phyloP scores from a whole-genome alignment of 2,329 filamentous ascomycete genomes.

The Bipolaris cookei region DNA sequence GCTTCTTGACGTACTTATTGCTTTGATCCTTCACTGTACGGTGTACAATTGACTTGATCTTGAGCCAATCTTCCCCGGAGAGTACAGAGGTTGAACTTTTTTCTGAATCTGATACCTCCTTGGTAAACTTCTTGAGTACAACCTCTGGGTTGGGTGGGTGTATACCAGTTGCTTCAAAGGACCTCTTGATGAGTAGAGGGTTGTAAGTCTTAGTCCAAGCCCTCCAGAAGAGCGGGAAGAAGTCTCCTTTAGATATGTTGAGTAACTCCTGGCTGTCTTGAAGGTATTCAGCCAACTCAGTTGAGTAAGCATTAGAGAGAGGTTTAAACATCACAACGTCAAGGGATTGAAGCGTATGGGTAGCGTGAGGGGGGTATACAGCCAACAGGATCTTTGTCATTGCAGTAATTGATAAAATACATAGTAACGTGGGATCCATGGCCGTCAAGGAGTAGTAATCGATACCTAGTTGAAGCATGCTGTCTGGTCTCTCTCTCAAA shows the following conservation, averaged over 20 bases:
- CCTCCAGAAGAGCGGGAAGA: no score
- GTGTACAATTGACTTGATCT: not conserved
- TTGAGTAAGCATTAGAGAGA: no score
- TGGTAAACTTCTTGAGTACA: not conserved
- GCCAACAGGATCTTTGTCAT: conserved; percentile 2
- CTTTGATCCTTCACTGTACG: not conserved
- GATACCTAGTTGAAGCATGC: not conserved
- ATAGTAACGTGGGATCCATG: conserved; percentile 8
- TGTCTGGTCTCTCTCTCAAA: not conserved
- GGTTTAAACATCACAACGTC: no score
- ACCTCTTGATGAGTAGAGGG: no score
- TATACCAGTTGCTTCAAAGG: no score
- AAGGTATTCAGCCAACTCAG: no score
- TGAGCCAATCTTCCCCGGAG: not conserved
- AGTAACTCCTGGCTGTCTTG: no score
- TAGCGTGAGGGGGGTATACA: conserved; percentile 4
- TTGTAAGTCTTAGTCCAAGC: no score
- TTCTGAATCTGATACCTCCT: not conserved
- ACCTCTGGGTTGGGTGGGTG: no score
- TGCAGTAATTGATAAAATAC: conserved; percentile 7
- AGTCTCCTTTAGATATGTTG: no score
- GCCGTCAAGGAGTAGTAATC: conserved; percentile 9
- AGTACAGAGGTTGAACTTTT: not conserved
- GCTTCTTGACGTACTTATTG: not conserved
- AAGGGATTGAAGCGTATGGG: no score